A percentile compares a stretch with the other conserved stretches of the same genome.
Evolutionary conservation across 208 protist genomes (phyloP).

Genomic region (Blechomonas ayalai): DNA sequence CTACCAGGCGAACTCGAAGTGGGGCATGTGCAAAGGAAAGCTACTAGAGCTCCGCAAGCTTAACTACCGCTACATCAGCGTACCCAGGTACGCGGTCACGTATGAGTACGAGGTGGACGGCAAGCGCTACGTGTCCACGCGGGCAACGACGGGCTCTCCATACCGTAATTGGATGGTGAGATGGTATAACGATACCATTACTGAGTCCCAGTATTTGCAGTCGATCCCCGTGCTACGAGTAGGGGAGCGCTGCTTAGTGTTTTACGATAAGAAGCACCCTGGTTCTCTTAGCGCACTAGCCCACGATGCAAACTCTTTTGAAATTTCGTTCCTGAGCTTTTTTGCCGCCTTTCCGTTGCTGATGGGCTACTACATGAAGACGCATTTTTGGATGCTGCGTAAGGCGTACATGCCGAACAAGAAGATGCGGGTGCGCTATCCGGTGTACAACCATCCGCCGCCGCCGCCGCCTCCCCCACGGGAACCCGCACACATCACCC

Average conservation of each 20-base stretch:
- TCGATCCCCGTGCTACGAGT: slow-evolving; percentile 78
- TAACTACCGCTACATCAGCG: slow-evolving; percentile 81
- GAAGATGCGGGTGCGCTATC: slow-evolving; percentile 70
- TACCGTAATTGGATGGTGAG: slow-evolving; percentile 74
- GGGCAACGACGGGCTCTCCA: slow-evolving; percentile 75
- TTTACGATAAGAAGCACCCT: slow-evolving; percentile 82
- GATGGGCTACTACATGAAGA: slow-evolving; percentile 80
- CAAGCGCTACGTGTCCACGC: slow-evolving; percentile 63
- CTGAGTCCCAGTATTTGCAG: slow-evolving; percentile 85
- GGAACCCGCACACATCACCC: slow-evolving; percentile 43
- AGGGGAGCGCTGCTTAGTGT: slow-evolving; percentile 72
- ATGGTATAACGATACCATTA: slow-evolving; percentile 83
- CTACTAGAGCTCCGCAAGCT: slow-evolving; percentile 81
- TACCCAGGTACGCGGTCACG: slow-evolving; percentile 73
- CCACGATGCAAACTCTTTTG: slow-evolving; percentile 83
- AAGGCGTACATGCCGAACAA: slow-evolving; percentile 78
- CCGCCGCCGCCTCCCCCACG: slow-evolving; percentile 41
- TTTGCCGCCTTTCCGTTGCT: slow-evolving; percentile 70
- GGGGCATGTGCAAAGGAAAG: slow-evolving; percentile 64
- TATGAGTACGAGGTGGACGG: slow-evolving; percentile 85
- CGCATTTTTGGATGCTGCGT: slow-evolving; percentile 67
- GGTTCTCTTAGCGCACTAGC: slow-evolving; percentile 60
- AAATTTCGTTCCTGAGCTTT: slow-evolving; percentile 76
- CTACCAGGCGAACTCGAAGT: slow-evolving; percentile 58
- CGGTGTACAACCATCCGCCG: slow-evolving; percentile 36